Base-by-base conservation (phyloP, 805 yeast genomes). In the Nakazawaea wyomingensis region DNA sequence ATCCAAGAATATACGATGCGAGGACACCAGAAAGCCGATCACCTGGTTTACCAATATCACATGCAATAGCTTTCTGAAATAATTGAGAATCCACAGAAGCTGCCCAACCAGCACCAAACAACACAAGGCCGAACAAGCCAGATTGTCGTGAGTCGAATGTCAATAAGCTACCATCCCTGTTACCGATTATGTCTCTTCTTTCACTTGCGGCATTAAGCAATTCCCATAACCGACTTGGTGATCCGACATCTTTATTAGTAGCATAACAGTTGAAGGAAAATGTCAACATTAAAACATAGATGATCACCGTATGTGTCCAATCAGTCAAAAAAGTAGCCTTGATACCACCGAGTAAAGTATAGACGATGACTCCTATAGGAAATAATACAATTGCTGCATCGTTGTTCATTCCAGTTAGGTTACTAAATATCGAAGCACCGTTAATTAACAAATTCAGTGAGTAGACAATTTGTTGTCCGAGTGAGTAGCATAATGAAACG, bases 1-100 rank as follows among this genome's bases (percentile, higher is more conserved):
- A 70, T n/a, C 75, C 75, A n/a, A 68, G 47, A n/a, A 66, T 50
- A 49, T 71, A 70, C 4, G 73, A 72, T 2, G 59, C 57, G n/a
- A 69, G 60, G 2, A 71, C 69, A 6, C 50, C 55, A 6, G 66
- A 53, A 24, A 43, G 24, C n/a, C 31, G 32, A 8, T 37, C 22
- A 4, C 33, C 37, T 19, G 46, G 42, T 5, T 37, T 24, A 2
- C 61, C 62, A 6, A 71, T 65, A 35, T 65, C 51, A 10, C 72
- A 66, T 16, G 76, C 72, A 49, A 70, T 66, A 3, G 76, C 72
- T 48, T 61, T 60, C 45, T 62, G 67, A 40, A 55, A 60, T 28
- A 57, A 45, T 34, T 56, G 61, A 10, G 64, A 56, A 43, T 61
- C 63, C 27, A 57, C 62, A 8, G 62, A 53, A 11, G 60, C 56